These are phyloP conservation scores for Coniferiporia weirii DNA, from an alignment of 1,284 basidiomycete species.

Conservation along the genomic window DNA sequence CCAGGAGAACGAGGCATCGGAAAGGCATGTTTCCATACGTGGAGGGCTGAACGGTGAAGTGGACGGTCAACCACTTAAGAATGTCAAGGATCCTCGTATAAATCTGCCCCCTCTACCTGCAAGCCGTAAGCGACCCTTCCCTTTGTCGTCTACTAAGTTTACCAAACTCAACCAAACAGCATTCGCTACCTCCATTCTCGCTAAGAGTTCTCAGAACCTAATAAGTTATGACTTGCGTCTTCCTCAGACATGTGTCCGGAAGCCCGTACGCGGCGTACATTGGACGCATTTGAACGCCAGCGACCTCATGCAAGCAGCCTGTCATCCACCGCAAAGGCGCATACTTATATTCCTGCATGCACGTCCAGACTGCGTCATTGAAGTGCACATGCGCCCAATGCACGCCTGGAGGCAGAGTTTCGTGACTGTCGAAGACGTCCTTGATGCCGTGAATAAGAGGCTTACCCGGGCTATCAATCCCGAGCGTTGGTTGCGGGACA, in stretches of 20 bases:
- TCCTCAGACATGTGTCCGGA: slow-evolving; percentile 4
- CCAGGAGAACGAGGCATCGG: too few relatives aligned
- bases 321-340: background rate
- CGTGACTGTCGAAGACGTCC: slow-evolving; percentile 6
- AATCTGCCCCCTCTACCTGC: too few relatives aligned
- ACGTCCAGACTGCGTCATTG: background rate
- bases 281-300: slow-evolving; percentile 11
- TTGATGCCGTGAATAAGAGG: background rate
- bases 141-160: too few relatives aligned
- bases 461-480: background rate
- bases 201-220: background rate
- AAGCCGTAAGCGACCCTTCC: too few relatives aligned
- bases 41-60: too few relatives aligned
- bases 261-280: background rate
- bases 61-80: too few relatives aligned
- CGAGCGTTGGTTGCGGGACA: background rate
- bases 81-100: too few relatives aligned
- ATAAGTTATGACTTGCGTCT: slow-evolving; percentile 10
- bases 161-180: background rate
- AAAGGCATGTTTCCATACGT: too few relatives aligned
- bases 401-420: background rate
- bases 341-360: slow-evolving; percentile 2
- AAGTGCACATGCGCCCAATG: background rate
- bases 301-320: slow-evolving; percentile 2
- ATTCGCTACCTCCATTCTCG: background rate